Evolutionary conservation across 805 yeast genomes (phyloP).

Genomic region (Candida gorgasii): DNA sequence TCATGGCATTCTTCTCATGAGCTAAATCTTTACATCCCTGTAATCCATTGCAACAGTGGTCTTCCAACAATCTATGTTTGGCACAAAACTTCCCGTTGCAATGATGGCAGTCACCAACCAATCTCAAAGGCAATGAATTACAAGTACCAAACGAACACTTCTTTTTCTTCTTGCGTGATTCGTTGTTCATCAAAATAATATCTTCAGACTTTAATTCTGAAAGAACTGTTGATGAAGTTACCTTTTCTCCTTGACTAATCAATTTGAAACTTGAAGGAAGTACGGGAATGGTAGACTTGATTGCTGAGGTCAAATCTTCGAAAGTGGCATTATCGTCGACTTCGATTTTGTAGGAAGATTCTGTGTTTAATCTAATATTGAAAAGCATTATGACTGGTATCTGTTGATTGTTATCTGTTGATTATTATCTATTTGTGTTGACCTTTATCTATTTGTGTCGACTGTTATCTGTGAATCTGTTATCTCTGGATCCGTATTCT

Average conservation of each 20-base stretch:
- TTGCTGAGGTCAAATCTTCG: conserved; percentile 49
- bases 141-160: conserved; percentile 59
- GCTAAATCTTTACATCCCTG: conserved; percentile 78
- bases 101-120: conserved; percentile 81
- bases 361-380: conserved; percentile 41
- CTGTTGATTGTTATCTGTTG: too few species aligned
- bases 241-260: conserved; percentile 39
- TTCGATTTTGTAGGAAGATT: conserved; percentile 45
- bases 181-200: conserved; percentile 18
- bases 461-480: too few species aligned
- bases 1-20: conserved; percentile 81
- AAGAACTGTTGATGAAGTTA: conserved; percentile 26
- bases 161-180: conserved; percentile 35
- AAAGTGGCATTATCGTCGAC: conserved; percentile 54
- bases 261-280: conserved; percentile 41
- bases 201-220: conserved; percentile 17
- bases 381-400: conserved; percentile 3
- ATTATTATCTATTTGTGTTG: too few species aligned
- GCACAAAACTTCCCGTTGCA: conserved; percentile 87
- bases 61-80: conserved; percentile 82
- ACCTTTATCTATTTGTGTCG: too few species aligned
- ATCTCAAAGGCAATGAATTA: conserved; percentile 59
- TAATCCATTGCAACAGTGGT: conserved; percentile 77
- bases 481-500: too few species aligned
- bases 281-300: conserved; percentile 43